A percentile compares a stretch with the other conserved stretches of the same genome.
phyloP scores from a whole-genome alignment of 768 basidiomycete species.

The Psilocybe sp. region DNA sequence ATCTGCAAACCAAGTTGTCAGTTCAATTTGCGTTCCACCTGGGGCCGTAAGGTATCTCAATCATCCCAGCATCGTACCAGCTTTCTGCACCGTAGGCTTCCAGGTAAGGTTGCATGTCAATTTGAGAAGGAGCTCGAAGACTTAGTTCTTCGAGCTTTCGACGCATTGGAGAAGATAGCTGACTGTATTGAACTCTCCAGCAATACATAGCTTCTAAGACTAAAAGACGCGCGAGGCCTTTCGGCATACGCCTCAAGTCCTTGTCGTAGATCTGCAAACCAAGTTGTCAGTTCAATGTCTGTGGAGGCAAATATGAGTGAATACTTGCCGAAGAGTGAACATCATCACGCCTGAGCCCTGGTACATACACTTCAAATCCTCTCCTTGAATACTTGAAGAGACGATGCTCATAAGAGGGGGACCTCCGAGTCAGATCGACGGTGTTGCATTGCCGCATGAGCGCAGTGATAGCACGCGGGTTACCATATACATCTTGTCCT shows the following conservation, averaged over 20 bases:
- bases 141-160: background rate
- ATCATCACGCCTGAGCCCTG: slow-evolving; percentile 30
- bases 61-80: too few species aligned
- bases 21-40: too few species aligned
- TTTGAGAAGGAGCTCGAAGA: background rate
- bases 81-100: too few species aligned
- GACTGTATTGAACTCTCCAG: background rate
- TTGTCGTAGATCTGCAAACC: background rate
- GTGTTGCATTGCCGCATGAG: slow-evolving; percentile 54
- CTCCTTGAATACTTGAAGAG: slow-evolving; percentile 44
- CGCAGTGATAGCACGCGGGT: slow-evolving; percentile 44
- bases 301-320: background rate
- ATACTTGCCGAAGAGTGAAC: background rate
- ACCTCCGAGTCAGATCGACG: slow-evolving; percentile 45
- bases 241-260: background rate
- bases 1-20: background rate
- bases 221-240: slow-evolving; percentile 1
- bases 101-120: too few species aligned
- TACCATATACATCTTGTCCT: slow-evolving; percentile 40
- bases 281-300: background rate
- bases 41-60: too few species aligned
- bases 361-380: slow-evolving; percentile 46
- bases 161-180: background rate
- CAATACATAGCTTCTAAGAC: background rate
- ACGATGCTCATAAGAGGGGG: slow-evolving; percentile 50